Conservation (phyloP, 148 eudicot species). For the Spergularia marina region DNA sequence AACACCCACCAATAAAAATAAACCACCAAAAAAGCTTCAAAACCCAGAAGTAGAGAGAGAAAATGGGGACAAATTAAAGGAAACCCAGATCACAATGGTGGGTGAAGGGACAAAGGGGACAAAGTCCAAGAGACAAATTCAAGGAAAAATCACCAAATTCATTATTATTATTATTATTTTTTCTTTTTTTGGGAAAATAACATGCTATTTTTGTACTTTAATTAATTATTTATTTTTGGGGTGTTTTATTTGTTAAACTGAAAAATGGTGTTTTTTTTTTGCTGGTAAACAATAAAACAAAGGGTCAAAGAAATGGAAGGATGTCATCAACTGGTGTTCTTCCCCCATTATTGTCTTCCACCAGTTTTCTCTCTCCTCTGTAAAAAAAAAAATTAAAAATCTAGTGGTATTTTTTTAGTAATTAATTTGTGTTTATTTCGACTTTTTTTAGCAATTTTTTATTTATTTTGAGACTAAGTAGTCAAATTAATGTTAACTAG, state of each 20-base stretch:
- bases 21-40: slow-evolving; percentile 29
- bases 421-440: not conserved
- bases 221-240: not conserved
- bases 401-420: not conserved
- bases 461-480: not conserved
- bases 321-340: slow-evolving; percentile 28
- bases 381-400: too few species aligned
- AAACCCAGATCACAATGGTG: slow-evolving; percentile 34
- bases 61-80: slow-evolving; percentile 6
- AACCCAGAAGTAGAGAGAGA: slow-evolving; percentile 11
- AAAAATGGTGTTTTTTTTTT: not conserved
- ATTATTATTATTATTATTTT: not conserved
- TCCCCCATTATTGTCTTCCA: not conserved
- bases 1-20: slow-evolving; percentile 26
- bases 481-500: slow-evolving; percentile 15
- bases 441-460: not conserved
- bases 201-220: not conserved
- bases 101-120: slow-evolving; percentile 8
- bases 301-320: slow-evolving; percentile 27
- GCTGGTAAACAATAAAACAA: too few species aligned
- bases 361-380: slow-evolving; percentile 16
- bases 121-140: slow-evolving; percentile 12
- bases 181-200: not conserved
- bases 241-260: not conserved
- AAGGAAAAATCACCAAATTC: not conserved